phyloP scores from a whole-genome alignment of 331 rosid species.

The Malus hybrid region DNA sequence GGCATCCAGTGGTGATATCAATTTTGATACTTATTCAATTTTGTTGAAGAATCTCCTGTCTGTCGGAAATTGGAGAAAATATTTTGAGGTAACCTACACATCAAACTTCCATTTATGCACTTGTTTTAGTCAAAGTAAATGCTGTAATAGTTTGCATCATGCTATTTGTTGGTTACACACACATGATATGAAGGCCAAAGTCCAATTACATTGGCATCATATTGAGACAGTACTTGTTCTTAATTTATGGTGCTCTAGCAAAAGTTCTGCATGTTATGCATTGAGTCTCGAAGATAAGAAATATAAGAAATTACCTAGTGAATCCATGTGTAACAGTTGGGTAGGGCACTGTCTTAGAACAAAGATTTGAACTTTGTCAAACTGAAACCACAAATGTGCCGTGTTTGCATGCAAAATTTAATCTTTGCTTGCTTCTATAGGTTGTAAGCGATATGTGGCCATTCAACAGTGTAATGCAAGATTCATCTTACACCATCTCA shows the following conservation, averaged over 20 bases:
- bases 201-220: not conserved
- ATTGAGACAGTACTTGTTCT: not conserved
- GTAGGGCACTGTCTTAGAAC: not conserved
- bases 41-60: constrained; percentile 78
- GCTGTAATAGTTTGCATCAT: not conserved
- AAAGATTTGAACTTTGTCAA: too few species aligned
- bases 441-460: not conserved
- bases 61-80: constrained; percentile 90
- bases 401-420: not conserved
- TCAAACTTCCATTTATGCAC: not conserved
- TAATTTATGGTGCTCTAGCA: not conserved
- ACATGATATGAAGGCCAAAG: not conserved
- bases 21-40: constrained; percentile 63
- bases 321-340: not conserved
- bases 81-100: constrained; percentile 58
- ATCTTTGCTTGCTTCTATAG: not conserved
- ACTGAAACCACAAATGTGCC: too few species aligned
- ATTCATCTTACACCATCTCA: not conserved
- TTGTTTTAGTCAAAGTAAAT: not conserved
- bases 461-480: not conserved
- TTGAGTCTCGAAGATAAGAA: not conserved
- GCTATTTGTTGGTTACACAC: constrained; percentile 6
- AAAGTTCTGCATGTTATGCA: not conserved
- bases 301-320: not conserved
- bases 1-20: constrained; percentile 57